These are phyloP conservation scores for Penicilliopsis zonata DNA, from an alignment of 495 filamentous ascomycete species.

Conservation along the genomic window DNA sequence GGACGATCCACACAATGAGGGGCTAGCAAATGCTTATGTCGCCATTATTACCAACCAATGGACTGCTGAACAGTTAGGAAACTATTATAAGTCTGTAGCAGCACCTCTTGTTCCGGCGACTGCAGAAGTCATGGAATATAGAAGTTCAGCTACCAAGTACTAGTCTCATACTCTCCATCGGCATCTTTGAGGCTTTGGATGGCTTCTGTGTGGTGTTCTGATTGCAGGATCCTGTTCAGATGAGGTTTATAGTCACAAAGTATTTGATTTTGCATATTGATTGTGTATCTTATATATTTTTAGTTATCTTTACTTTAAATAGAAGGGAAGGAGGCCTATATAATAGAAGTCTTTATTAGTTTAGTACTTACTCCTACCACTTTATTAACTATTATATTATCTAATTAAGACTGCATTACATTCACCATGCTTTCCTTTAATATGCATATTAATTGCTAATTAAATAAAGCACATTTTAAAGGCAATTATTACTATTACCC, in stretches of 20 bases:
- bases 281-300: neutral
- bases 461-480: too few relatives aligned
- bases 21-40: slow-evolving; percentile 13
- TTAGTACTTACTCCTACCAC: slow-evolving; percentile 2
- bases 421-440: neutral
- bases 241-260: neutral
- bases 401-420: neutral
- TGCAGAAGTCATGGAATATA: slow-evolving; percentile 7
- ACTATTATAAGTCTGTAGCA: slow-evolving; percentile 14
- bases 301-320: neutral
- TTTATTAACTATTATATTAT: neutral
- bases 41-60: slow-evolving; percentile 16
- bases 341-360: slow-evolving; percentile 1
- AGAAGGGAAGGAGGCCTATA: slow-evolving; percentile 1
- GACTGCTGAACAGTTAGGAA: slow-evolving; percentile 11
- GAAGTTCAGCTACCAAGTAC: slow-evolving; percentile 8
- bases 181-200: neutral
- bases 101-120: slow-evolving; percentile 5
- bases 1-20: slow-evolving; percentile 6
- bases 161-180: slow-evolving; percentile 4
- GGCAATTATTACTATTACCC: too few relatives aligned
- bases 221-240: neutral
- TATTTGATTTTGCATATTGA: neutral
- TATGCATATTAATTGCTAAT: too few relatives aligned
- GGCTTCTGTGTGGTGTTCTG: slow-evolving; percentile 1